Percentiles rank a stretch among this genome's conserved stretches.
phyloP scores from a whole-genome alignment of 805 yeast genomes.

The Sugiyamaella mastotermitis region DNA sequence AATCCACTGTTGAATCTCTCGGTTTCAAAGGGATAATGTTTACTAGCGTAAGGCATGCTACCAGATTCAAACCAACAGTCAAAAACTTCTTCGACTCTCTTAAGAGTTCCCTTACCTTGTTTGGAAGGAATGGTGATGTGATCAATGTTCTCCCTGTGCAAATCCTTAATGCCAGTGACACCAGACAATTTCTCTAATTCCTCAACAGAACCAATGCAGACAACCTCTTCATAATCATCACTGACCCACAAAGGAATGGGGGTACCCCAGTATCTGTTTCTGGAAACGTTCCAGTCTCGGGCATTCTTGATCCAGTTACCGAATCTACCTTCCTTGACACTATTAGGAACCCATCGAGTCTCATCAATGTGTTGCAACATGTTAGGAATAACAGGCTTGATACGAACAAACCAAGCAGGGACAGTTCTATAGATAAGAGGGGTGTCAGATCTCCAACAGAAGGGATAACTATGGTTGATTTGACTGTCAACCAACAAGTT shows the following conservation, averaged over 20 bases:
- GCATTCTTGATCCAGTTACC: conserved; percentile 98
- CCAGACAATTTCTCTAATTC: conserved; percentile 87
- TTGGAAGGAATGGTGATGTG: conserved; percentile 88
- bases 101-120: conserved; percentile 79
- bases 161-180: conserved; percentile 69
- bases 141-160: conserved; percentile 93
- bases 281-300: conserved; percentile 97
- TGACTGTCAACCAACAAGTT: conserved; percentile 71
- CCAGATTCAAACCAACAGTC: conserved; percentile 99
- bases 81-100: conserved; percentile 93
- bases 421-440: conserved; percentile 94
- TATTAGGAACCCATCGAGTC: conserved; percentile 92
- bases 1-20: conserved; percentile 65
- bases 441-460: conserved; percentile 99
- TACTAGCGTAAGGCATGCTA: conserved; percentile 96
- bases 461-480: conserved; percentile 93
- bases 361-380: conserved; percentile 79
- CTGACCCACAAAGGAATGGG: conserved; percentile 98
- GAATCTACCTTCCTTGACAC: conserved; percentile 90
- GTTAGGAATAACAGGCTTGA: conserved; percentile 78
- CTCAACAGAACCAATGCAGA: conserved; percentile 85
- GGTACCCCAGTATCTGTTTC: conserved; percentile 99
- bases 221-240: conserved; percentile 87
- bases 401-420: conserved; percentile 97
- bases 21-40: conserved; percentile 94